A percentile compares a stretch with the other conserved stretches of the same genome.
Conservation (phyloP, 768 basidiomycete species). For the Pulveroboletus sp. region DNA sequence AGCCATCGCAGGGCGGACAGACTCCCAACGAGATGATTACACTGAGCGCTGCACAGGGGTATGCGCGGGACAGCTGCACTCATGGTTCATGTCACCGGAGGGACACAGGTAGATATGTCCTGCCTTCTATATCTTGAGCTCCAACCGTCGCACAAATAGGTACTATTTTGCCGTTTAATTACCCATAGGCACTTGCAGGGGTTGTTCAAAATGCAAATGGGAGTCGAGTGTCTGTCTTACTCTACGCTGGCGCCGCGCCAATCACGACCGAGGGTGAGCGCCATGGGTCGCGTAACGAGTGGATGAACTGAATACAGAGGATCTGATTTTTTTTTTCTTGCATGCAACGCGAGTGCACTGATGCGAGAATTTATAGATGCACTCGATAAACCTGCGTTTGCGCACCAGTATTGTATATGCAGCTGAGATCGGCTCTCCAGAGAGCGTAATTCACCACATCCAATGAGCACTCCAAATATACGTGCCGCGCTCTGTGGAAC, state of each 20-base stretch:
- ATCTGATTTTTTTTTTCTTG: neutral
- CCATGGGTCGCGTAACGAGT: conserved; percentile 64
- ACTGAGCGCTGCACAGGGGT: conserved; percentile 66
- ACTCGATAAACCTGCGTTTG: conserved; percentile 63
- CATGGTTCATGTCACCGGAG: conserved; percentile 70
- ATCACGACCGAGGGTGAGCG: conserved; percentile 53
- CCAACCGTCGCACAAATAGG: too few relatives aligned
- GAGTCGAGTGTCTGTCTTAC: conserved; percentile 56
- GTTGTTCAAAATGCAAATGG: conserved; percentile 70
- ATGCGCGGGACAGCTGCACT: conserved; percentile 67
- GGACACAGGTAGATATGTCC: conserved; percentile 47
- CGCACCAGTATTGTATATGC: conserved; percentile 71
- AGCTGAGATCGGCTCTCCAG: conserved; percentile 52
- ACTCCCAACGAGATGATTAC: conserved; percentile 78
- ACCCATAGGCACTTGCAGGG: conserved; percentile 53
- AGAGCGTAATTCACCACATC: conserved; percentile 46
- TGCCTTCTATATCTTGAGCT: neutral
- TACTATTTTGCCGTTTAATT: too few relatives aligned
- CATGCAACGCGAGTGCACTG: neutral
- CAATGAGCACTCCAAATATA: conserved; percentile 63
- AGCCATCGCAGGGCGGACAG: too few relatives aligned
- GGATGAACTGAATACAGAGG: conserved; percentile 73
- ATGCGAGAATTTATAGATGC: conserved; percentile 40
- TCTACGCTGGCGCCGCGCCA: conserved; percentile 69
- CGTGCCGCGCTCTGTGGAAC: conserved; percentile 6